Conservation (phyloP, 2,329 filamentous ascomycete species). For the Zymoseptoria pseudotritici region DNA sequence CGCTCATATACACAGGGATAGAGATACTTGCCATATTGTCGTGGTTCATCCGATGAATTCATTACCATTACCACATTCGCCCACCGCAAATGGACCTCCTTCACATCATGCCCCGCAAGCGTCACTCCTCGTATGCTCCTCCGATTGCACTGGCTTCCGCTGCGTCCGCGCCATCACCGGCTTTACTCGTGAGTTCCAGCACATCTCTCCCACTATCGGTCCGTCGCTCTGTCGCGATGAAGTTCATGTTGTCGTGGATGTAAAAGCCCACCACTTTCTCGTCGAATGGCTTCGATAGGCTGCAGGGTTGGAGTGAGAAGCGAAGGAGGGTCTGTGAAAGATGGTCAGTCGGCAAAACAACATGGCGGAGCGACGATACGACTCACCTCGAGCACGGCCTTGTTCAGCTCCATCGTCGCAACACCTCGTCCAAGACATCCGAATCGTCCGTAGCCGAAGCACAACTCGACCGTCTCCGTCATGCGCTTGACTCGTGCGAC, state of each 20-base stretch:
- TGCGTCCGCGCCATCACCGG: background rate
- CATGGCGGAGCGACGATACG: background rate
- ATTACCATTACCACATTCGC: background rate
- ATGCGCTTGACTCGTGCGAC: conserved; percentile 24
- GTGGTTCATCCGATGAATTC: background rate
- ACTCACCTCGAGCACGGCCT: conserved; percentile 32
- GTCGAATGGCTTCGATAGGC: conserved; percentile 31
- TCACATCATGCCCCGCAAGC: background rate
- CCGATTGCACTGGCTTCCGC: background rate
- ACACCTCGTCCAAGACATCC: conserved; percentile 33
- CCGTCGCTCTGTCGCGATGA: conserved; percentile 28
- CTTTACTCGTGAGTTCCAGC: background rate
- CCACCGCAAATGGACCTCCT: background rate
- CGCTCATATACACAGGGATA: background rate
- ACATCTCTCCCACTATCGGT: conserved; percentile 1
- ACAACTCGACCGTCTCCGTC: conserved; percentile 31
- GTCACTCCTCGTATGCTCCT: background rate
- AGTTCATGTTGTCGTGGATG: conserved; percentile 33
- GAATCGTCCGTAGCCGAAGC: conserved; percentile 32
- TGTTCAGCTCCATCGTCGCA: conserved; percentile 34
- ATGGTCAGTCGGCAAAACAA: background rate
- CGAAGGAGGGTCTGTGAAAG: conserved; percentile 27
- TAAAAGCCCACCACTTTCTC: conserved; percentile 33
- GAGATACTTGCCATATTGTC: background rate
- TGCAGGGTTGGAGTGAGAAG: conserved; percentile 33